Percentiles rank a stretch among this genome's conserved stretches.
Evolutionary conservation across 225 moss, liverwort and hornwort species (phyloP).

Genomic region (Pseudisothecium myosuroides): DNA sequence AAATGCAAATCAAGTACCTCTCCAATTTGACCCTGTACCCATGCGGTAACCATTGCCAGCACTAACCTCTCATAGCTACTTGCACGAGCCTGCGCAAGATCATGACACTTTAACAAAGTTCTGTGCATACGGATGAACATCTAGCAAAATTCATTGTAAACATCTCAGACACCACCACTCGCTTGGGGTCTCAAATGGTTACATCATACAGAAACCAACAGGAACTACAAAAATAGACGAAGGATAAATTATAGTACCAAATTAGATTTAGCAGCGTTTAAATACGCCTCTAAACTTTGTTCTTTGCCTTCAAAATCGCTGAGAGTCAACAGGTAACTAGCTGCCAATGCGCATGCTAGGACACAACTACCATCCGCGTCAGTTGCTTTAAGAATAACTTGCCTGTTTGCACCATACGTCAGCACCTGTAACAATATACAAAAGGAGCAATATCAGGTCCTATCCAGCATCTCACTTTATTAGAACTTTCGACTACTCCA

Average conservation of each 20-base stretch:
- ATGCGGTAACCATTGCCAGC: conserved; percentile 41
- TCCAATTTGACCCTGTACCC: conserved; percentile 31
- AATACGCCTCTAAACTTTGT: conserved; percentile 14
- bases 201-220: background rate
- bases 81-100: conserved; percentile 41
- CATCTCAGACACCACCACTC: background rate
- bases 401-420: conserved; percentile 49
- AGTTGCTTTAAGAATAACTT: conserved; percentile 51
- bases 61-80: conserved; percentile 55
- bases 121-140: background rate
- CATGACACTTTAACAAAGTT: background rate
- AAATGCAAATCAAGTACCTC: conserved; percentile 44
- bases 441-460: background rate
- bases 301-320: background rate
- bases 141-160: background rate
- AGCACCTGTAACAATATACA: conserved; percentile 35
- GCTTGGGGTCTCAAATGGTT: background rate
- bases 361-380: conserved; percentile 64
- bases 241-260: conserved; percentile 22
- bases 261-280: conserved; percentile 54
- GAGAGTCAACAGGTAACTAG: conserved; percentile 29
- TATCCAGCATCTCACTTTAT: background rate
- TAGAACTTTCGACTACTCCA: background rate
- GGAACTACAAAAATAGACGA: background rate
- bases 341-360: conserved; percentile 71